Percentiles rank a stretch among this genome's conserved stretches.
Evolutionary conservation across 768 basidiomycete species (phyloP).

Genomic region (Sistotremastrum niveocremeum): DNA sequence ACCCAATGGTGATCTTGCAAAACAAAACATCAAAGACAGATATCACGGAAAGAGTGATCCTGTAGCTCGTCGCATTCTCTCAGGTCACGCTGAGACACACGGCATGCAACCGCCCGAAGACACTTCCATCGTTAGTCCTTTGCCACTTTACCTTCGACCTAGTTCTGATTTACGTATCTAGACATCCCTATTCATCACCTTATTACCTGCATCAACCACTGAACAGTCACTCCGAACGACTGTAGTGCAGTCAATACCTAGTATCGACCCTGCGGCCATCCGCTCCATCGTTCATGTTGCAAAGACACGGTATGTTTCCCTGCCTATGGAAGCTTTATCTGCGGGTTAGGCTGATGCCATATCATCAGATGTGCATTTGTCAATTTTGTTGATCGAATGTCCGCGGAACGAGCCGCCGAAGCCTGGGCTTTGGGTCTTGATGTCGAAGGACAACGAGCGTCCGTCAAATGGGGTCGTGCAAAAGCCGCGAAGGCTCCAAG

Average conservation of each 20-base stretch:
- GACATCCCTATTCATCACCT: conserved; percentile 80
- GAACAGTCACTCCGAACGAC: conserved; percentile 64
- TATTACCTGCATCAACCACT: conserved; percentile 53
- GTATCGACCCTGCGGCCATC: conserved; percentile 46
- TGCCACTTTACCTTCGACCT: neutral
- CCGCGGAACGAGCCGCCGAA: conserved; percentile 82
- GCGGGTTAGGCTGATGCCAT: neutral
- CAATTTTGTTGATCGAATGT: conserved; percentile 71
- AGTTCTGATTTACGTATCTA: conserved; percentile 17
- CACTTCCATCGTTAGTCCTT: conserved; percentile 53
- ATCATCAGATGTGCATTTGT: conserved; percentile 76
- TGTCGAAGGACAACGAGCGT: conserved; percentile 58
- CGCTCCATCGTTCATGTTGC: conserved; percentile 79
- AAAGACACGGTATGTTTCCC: conserved; percentile 48
- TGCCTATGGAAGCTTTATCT: neutral
- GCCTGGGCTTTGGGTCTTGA: conserved; percentile 88
- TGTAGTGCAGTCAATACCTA: conserved; percentile 55
- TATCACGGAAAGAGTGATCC: conserved; percentile 91
- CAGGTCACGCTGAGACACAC: conserved; percentile 61
- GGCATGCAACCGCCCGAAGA: conserved; percentile 90
- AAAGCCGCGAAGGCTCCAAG: conserved; percentile 22
- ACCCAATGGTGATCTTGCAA: conserved; percentile 63
- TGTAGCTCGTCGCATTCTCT: conserved; percentile 83
- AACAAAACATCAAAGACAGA: conserved; percentile 90
- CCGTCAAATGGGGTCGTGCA: conserved; percentile 84